Conservation (phyloP, 805 yeast genomes). For the Candida manassasensis region DNA sequence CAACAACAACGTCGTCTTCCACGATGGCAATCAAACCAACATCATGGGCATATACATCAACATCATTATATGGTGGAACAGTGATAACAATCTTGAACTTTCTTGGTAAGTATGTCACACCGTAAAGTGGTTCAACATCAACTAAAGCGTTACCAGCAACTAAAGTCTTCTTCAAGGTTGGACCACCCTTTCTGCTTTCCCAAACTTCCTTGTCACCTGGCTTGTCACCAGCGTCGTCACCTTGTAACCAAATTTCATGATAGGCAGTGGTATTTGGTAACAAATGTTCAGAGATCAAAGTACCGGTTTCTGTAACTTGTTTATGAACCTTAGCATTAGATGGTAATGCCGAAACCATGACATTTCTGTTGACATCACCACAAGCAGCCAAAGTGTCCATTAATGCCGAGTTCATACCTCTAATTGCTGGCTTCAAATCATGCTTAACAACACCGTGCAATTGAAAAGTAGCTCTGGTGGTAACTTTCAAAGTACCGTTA, state of each 20-base stretch:
- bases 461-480: conserved; percentile 97
- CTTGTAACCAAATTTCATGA: conserved; percentile 95
- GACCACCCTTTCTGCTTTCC: conserved; percentile 67
- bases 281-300: conserved; percentile 70
- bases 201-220: conserved; percentile 60
- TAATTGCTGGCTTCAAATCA: conserved; percentile 81
- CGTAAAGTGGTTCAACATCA: conserved; percentile 82
- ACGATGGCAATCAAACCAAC: conserved; percentile 88
- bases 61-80: conserved; percentile 94
- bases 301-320: conserved; percentile 63
- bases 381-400: conserved; percentile 97
- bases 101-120: conserved; percentile 85
- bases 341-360: conserved; percentile 88
- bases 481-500: conserved; percentile 88
- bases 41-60: conserved; percentile 94
- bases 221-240: conserved; percentile 69
- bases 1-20: conserved; percentile 59
- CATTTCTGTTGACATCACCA: conserved; percentile 97
- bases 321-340: conserved; percentile 74
- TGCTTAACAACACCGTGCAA: conserved; percentile 91
- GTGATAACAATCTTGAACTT: conserved; percentile 93
- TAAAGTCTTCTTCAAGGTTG: conserved; percentile 72
- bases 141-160: conserved; percentile 85
- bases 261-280: conserved; percentile 92
- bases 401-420: conserved; percentile 86